Evolutionary conservation across 164 flowering plant species (phyloP).

Genomic region (Macadamia integrifolia): DNA sequence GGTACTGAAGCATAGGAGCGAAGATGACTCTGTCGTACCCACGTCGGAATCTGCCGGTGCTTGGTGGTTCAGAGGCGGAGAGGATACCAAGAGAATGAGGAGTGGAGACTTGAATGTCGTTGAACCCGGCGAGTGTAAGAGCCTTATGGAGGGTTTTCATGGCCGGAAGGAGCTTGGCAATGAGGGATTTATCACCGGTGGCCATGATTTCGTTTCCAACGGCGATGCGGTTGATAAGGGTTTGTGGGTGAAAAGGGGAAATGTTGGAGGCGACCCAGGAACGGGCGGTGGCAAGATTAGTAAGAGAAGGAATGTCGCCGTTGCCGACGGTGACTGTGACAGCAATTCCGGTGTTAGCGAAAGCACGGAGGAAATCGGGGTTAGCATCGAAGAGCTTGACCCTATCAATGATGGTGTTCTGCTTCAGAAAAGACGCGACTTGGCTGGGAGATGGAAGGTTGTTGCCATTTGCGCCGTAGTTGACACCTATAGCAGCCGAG

Average conservation of each 20-base stretch:
- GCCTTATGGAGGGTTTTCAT: constrained; percentile 63
- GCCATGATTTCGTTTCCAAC: constrained; percentile 76
- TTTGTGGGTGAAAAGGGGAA: constrained; percentile 57
- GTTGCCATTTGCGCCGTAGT: constrained; percentile 81
- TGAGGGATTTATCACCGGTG: constrained; percentile 29
- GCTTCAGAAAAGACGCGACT: constrained; percentile 67
- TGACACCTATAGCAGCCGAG: constrained; percentile 58
- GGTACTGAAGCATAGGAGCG: constrained; percentile 61
- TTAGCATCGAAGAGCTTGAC: constrained; percentile 74
- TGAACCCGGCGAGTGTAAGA: constrained; percentile 39
- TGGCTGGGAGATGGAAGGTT: constrained; percentile 79
- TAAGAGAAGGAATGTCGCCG: constrained; percentile 57
- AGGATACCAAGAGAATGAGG: constrained; percentile 78
- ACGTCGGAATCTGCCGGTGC: constrained; percentile 53
- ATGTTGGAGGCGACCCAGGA: constrained; percentile 52
- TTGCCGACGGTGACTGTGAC: constrained; percentile 60
- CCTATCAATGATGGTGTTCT: constrained; percentile 54
- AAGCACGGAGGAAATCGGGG: constrained; percentile 67
- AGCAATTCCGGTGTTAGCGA: constrained; percentile 58
- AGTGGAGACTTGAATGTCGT: constrained; percentile 50
- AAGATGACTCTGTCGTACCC: constrained; percentile 49
- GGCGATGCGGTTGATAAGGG: constrained; percentile 45
- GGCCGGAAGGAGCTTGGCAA: constrained; percentile 59
- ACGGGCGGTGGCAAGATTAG: constrained; percentile 33
- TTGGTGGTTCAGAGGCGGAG: constrained; percentile 49